phyloP scores from a whole-genome alignment of 306 rosid species.

The Lathyrus oleraceus region DNA sequence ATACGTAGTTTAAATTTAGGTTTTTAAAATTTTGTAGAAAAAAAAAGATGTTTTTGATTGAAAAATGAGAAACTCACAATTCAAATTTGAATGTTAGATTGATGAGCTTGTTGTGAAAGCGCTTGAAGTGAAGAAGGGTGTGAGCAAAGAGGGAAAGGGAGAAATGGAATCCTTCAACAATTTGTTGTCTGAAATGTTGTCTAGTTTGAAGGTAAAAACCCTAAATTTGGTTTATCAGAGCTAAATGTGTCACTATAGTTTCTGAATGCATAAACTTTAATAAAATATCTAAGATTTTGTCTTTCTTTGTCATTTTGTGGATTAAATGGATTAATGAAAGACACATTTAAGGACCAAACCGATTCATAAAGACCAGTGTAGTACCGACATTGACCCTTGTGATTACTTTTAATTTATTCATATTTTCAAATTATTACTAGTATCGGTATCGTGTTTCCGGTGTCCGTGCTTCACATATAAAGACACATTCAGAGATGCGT shows the following conservation, averaged over 20 bases:
- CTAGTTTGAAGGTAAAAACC: slow-evolving; percentile 70
- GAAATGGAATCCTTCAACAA: slow-evolving; percentile 61
- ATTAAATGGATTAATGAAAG: not conserved
- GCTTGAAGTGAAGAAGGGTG: slow-evolving; percentile 47
- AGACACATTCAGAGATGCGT: not conserved
- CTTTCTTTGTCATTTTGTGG: not conserved
- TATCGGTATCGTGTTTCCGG: no score
- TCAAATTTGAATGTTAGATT: slow-evolving; percentile 51
- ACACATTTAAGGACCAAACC: no score
- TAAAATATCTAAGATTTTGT: not conserved
- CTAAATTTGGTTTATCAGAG: not conserved
- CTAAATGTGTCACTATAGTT: not conserved
- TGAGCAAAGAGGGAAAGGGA: slow-evolving; percentile 47
- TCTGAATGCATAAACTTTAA: not conserved
- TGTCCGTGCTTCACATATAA: not conserved
- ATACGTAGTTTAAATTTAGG: not conserved
- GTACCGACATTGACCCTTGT: no score
- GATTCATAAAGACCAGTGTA: no score
- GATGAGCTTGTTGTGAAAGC: slow-evolving; percentile 81
- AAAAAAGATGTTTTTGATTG: not conserved
- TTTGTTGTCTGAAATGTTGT: slow-evolving; percentile 63
- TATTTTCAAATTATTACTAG: no score
- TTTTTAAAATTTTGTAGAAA: not conserved
- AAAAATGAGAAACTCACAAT: not conserved
- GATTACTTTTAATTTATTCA: no score